phyloP scores from a whole-genome alignment of 1,139 yeast genomes.

The Lodderomyces theae region DNA sequence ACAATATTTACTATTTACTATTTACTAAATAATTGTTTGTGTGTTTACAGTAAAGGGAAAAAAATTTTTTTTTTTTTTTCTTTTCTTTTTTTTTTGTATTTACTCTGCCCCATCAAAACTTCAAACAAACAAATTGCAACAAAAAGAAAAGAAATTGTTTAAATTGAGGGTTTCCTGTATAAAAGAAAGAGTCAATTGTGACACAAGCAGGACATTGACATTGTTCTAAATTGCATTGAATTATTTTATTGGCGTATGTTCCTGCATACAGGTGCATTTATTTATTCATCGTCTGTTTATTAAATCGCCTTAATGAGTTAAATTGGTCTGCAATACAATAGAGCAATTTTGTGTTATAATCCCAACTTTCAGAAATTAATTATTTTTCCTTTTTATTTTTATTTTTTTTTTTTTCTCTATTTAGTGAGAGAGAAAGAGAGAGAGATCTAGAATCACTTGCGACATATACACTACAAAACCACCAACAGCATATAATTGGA shows the following conservation, averaged over 20 bases:
- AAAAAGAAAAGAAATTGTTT: no score
- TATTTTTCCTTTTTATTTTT: neutral
- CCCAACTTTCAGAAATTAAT: no score
- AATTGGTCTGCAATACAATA: neutral
- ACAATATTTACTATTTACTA: neutral
- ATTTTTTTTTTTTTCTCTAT: no score
- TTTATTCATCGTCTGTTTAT: neutral
- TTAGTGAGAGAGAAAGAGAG: no score
- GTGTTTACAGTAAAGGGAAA: no score
- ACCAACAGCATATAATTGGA: neutral
- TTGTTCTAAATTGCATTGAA: neutral
- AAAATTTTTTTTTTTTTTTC: no score
- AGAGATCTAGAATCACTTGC: conserved; percentile 1
- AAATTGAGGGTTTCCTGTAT: no score
- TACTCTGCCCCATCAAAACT: no score
- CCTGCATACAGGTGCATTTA: neutral
- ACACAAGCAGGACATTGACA: neutral
- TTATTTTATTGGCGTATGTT: neutral
- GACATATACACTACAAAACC: neutral
- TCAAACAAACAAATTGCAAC: no score
- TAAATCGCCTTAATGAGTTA: neutral
- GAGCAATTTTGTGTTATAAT: neutral
- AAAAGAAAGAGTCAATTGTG: no score
- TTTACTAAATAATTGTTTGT: no score
- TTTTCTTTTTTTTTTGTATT: no score